Conservation (phyloP, 2,329 filamentous ascomycete species). For the Phoma sp. region DNA sequence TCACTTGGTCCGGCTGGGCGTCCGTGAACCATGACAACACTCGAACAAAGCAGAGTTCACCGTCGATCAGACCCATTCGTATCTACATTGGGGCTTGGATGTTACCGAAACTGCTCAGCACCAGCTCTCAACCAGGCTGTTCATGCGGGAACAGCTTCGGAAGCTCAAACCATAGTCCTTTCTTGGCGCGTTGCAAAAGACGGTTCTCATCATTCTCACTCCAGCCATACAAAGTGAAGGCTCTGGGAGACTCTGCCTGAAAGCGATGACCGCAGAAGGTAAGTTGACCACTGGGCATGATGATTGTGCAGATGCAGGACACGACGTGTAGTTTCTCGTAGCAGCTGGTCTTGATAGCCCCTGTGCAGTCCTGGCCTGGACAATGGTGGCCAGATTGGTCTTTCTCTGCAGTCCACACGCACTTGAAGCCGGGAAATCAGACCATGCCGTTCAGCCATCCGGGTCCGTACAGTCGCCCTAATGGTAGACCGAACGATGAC, state of each 20-base stretch:
- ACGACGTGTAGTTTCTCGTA: constrained; percentile 3
- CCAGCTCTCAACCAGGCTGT: constrained; percentile 4
- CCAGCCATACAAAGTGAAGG: constrained; percentile 1
- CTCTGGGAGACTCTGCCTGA: constrained; percentile 5
- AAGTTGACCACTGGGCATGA: neutral
- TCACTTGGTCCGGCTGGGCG: neutral
- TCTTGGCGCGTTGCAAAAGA: constrained; percentile 4
- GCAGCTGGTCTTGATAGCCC: constrained; percentile 3
- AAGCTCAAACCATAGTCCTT: neutral
- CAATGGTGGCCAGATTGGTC: constrained; percentile 5
- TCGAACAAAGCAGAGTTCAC: neutral
- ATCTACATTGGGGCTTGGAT: neutral
- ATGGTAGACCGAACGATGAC: neutral
- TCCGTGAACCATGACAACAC: neutral
- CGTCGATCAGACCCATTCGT: neutral
- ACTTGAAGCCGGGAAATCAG: constrained; percentile 4
- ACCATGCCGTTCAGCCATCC: neutral
- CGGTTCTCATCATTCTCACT: constrained; percentile 1
- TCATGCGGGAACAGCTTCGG: constrained; percentile 3
- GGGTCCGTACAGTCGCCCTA: constrained; percentile 6
- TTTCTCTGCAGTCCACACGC: constrained; percentile 4
- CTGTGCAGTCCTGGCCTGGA: neutral
- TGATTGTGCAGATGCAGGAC: neutral
- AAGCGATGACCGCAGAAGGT: constrained; percentile 7
- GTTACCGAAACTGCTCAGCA: neutral